Base-by-base conservation (phyloP, 768 basidiomycete genomes). In the Candolleomyces eurysporus region DNA sequence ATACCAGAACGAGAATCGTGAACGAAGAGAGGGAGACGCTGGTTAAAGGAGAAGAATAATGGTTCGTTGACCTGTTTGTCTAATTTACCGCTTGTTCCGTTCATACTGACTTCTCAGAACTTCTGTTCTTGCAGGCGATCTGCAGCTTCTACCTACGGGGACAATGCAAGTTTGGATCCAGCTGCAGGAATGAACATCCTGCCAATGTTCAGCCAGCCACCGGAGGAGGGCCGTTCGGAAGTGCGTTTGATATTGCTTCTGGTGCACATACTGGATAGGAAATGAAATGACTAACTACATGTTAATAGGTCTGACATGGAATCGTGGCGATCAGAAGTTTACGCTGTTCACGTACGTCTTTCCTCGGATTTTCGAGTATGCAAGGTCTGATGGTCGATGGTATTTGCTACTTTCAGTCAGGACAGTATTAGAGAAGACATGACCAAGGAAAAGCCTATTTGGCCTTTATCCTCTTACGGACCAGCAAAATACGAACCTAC, bases 401-500 rank as follows among this genome's bases (percentile, higher is more conserved):
- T 22, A 22, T 22, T 16, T 36, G 16, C 58, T 48, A 2, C 19
- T 42, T 48, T 65, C 61, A 94, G 92, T 30, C 69, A 76, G 19
- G 88, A 93, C 13, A 75, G 79, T 2, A 82, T 96, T 48, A 70
- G 69, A n/a, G 74, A 75, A 36, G 94, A 96, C 64, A 71, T 96
- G 8, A 84, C 82, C 21, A 77, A 74, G 21, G 93, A 95, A 16
- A 88, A 85, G 67, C 94, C 94, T 0, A 48, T 80, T 13, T 97
- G 91, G 89, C 88, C 89, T 14, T 75, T 96, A 0, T 87, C 91
- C 0, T 88, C 85, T 0, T 96, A 91, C 69, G 93, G 81, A 0
- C 85, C 91, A 21, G 84, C 85, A 4, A 96, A 95, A 69, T 68
- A 81, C 61, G 92, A 94, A 64, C 86, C 86, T 0, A 83, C 77